phyloP scores from a whole-genome alignment of 371 early-diverging fungal species.

The Spraguea lophii region DNA sequence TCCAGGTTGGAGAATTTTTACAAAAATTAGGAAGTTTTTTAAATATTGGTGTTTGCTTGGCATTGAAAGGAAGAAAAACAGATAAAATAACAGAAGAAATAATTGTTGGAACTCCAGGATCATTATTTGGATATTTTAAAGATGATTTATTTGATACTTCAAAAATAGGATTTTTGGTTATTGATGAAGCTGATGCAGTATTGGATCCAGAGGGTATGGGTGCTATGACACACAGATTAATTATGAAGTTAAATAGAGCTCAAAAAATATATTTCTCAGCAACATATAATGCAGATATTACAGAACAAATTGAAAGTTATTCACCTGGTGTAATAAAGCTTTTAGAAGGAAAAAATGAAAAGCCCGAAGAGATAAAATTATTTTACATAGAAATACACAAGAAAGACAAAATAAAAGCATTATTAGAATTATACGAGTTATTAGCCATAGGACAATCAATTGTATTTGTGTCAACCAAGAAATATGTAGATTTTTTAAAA shows the following conservation, averaged over 20 bases:
- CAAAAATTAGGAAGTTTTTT: slow-evolving; percentile 65
- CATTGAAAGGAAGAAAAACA: slow-evolving; percentile 54
- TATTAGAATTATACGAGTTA: slow-evolving; percentile 62
- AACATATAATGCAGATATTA: slow-evolving; percentile 64
- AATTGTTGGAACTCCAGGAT: slow-evolving; percentile 82
- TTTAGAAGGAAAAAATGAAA: slow-evolving; percentile 63
- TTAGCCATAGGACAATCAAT: slow-evolving; percentile 83
- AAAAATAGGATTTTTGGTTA: slow-evolving; percentile 35
- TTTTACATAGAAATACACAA: slow-evolving; percentile 70
- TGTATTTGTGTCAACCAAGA: slow-evolving; percentile 63
- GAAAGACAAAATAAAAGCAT: slow-evolving; percentile 52
- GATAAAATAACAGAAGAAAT: slow-evolving; percentile 55
- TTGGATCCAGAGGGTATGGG: slow-evolving; percentile 38
- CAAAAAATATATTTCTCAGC: slow-evolving; percentile 61
- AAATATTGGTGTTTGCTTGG: slow-evolving; percentile 52
- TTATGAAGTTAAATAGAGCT: slow-evolving; percentile 7
- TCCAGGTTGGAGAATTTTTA: slow-evolving; percentile 74
- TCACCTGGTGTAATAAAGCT: slow-evolving; percentile 54
- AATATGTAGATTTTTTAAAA: slow-evolving; percentile 59
- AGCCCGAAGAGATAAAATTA: slow-evolving; percentile 77
- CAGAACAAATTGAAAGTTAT: too few species aligned
- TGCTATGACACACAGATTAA: slow-evolving; percentile 26
- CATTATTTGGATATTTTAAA: slow-evolving; percentile 51
- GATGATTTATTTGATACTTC: slow-evolving; percentile 4
- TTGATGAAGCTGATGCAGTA: slow-evolving; percentile 43